Base-by-base conservation (phyloP, 2,329 filamentous ascomycete species). In the Nemania sp. region DNA sequence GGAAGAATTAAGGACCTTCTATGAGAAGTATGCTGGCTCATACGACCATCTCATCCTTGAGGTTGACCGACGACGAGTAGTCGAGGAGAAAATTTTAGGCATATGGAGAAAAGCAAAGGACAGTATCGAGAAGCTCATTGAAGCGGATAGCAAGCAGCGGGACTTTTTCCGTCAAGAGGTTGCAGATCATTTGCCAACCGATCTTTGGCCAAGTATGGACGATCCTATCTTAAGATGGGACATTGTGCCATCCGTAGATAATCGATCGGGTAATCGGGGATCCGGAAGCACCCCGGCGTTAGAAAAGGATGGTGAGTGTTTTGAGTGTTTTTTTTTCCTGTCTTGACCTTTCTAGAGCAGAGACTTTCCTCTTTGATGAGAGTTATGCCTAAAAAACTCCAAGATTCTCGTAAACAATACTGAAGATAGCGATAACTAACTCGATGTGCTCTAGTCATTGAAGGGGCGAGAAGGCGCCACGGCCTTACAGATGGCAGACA, bases 41-140 rank as follows among this genome's bases (percentile, higher is more conserved):
- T 98, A 99, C 76, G 92, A 93, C 73, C 90, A 91, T 22, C 83
- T 99, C 13, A 86, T 98, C 26, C 86, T 97, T 1, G 96, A 99
- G 79, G 91, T 94, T 5, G 91, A 92, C 60, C 86, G 96, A 26
- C 87, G 96, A 10, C 89, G 88, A 67, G 83, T 86, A 15, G 88
- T 93, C 41, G 92, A 96, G 74, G 88, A 91, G 35, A 90, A 92
- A 70, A 91, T 97, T 60, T 86, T 90, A 72, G 86, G 85, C 51
- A 89, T 97, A 27, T 91, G 94, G 76, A 88, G 88, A 68, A 94
- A 94, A 74, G 93, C 95, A 0, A 89, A 90, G 77, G 89, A 91
- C 66, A 91, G 90, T 72, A 86, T 98, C 8, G 90, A 94, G 67
- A 89, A 88, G 76, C 83, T 98, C 10, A 89, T 92, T 69, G 87